Conservation (phyloP, 495 filamentous ascomycete genomes). For the Pyrenula massariospora region DNA sequence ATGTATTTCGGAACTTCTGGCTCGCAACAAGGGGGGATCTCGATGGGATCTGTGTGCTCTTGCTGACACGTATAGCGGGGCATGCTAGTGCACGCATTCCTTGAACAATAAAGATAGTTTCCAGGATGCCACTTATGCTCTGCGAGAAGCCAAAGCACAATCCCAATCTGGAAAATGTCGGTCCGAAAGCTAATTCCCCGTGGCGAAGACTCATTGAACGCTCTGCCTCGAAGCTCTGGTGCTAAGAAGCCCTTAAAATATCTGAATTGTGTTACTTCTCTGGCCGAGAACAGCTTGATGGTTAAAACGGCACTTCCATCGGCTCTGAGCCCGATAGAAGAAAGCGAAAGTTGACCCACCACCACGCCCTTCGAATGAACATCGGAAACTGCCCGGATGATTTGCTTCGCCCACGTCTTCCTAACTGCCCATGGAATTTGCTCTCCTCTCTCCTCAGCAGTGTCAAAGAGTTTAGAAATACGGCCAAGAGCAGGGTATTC, state of each 20-base stretch:
- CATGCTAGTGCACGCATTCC: constrained; percentile 3
- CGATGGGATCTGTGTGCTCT: constrained; percentile 5
- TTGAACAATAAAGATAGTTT: constrained; percentile 3
- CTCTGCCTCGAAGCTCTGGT: constrained; percentile 2
- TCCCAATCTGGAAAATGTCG: constrained; percentile 5
- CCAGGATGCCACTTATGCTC: constrained; percentile 2
- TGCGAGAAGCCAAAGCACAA: constrained; percentile 6
- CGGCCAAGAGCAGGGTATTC: neutral
- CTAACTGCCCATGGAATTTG: neutral
- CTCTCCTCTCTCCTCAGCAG: neutral
- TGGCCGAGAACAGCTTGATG: neutral
- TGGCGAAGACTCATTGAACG: neutral
- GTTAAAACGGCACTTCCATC: constrained; percentile 5
- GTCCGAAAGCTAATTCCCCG: constrained; percentile 3
- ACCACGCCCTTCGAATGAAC: constrained; percentile 1
- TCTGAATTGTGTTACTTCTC: constrained; percentile 1
- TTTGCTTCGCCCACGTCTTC: neutral
- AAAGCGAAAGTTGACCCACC: constrained; percentile 1
- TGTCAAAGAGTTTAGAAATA: neutral
- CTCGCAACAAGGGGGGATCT: constrained; percentile 2
- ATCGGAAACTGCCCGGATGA: neutral
- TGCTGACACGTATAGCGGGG: constrained; percentile 2
- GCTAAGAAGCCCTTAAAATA: constrained; percentile 2
- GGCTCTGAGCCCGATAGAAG: constrained; percentile 1
- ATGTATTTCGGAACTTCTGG: neutral